Evolutionary conservation across 768 basidiomycete species (phyloP), one percentile per base, ranked within the genome.

Genomic region (Favolaschia claudopus): DNA sequence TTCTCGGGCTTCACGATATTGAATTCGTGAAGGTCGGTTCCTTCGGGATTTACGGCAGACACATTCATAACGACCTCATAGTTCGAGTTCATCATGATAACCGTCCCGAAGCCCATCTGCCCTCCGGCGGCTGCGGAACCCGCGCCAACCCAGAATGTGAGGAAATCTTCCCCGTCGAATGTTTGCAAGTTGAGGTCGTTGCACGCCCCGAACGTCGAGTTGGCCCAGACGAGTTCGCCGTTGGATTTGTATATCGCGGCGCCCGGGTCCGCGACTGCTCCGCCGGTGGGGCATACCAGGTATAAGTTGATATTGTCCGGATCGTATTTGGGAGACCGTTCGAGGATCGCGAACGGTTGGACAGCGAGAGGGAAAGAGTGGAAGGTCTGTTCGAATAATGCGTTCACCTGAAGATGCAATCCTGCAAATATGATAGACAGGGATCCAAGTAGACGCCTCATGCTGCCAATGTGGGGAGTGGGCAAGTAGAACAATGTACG

Each of bases 161-260:
- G 59, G 34, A 48, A 54, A 38, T 32, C 31, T 36, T 55, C 12
- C 5, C 59, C 59, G 7, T 49, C 25, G 28, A 24, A 61, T 0
- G 32, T 61, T 31, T 61, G 59, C 5, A 34, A 25, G 28, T 61
- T 55, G 25, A 61, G 39, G 15, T 55, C 40, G 15, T 19, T 9
- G 31, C 53, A 61, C 22, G 1, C 15, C 12, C 38, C 52, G 22
- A 50, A 12, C 8, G 24, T 32, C 4, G 47, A 47, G 19, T 55
- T 47, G n/a, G 59, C 15, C 59, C 59, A 61, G 2, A 61, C 59
- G 22, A 61, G 59, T 20, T 55, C 53, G 32, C 59, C 59, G 5
- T 4, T 37, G 8, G 53, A 55, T 17, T 42, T 25, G 53, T 61
- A 61, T 2, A 61, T 55, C 8, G 53, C 40, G 7, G 59, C 31